These are phyloP conservation scores for Chrysosporium keratinophilum DNA, from an alignment of 2,329 filamentous ascomycete genomes.

Conservation along the genomic window DNA sequence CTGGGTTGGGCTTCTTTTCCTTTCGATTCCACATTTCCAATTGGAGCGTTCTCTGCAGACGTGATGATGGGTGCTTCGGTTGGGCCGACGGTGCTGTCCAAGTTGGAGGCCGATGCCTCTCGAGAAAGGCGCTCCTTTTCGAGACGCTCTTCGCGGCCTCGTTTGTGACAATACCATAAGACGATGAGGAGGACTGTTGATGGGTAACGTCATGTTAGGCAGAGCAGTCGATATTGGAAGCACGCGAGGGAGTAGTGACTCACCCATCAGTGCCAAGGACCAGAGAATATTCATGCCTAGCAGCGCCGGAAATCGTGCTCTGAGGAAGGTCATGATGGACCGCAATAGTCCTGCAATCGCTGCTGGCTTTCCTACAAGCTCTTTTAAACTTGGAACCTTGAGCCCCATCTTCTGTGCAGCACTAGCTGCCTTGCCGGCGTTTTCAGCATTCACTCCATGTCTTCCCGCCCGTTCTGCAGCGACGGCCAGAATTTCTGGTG, in stretches of 20 bases:
- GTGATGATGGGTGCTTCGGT: background rate
- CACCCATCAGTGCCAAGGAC: constrained; percentile 78
- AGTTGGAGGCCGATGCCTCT: constrained; percentile 7
- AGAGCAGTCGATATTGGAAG: background rate
- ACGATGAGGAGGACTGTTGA: constrained; percentile 67
- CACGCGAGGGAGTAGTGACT: constrained; percentile 31
- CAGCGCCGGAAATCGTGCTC: constrained; percentile 78
- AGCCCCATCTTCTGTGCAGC: constrained; percentile 57
- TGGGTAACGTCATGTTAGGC: background rate
- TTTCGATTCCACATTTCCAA: background rate
- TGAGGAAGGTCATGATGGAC: constrained; percentile 82
- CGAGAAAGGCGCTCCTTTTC: constrained; percentile 41
- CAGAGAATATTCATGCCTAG: constrained; percentile 85
- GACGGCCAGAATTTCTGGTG: constrained; percentile 70
- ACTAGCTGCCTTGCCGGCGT: constrained; percentile 42
- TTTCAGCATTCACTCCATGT: constrained; percentile 52
- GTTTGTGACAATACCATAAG: constrained; percentile 97
- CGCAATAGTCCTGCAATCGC: constrained; percentile 72
- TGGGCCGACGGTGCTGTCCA: background rate
- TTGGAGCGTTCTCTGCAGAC: constrained; percentile 5
- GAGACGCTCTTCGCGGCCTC: constrained; percentile 74
- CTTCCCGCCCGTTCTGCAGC: constrained; percentile 55
- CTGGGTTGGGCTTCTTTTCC: background rate
- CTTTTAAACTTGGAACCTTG: constrained; percentile 61
- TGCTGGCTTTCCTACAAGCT: constrained; percentile 76